Evolutionary conservation across 257 asterid species (phyloP).

Genomic region (Osmanthus fragrans): DNA sequence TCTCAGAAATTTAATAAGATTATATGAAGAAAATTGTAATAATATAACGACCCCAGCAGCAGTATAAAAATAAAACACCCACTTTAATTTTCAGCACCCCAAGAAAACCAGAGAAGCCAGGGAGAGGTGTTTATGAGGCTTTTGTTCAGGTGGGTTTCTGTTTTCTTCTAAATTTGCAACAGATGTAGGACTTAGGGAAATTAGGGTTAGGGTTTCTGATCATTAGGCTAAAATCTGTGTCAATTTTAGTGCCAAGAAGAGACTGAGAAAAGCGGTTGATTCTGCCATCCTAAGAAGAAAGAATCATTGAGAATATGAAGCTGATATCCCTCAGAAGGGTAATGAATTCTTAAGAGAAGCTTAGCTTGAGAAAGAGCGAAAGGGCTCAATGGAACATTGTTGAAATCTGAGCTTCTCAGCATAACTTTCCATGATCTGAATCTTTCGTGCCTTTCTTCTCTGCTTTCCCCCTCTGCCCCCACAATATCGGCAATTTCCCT

Average conservation of each 20-base stretch:
- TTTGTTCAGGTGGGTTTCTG: conserved; percentile 5
- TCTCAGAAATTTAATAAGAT: conserved; percentile 31
- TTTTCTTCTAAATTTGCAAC: conserved; percentile 16
- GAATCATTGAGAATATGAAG: conserved; percentile 60
- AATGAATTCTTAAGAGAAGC: conserved; percentile 79
- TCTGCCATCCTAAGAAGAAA: conserved; percentile 95
- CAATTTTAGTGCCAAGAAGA: conserved; percentile 76
- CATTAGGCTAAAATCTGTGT: neutral
- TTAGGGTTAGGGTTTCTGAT: conserved; percentile 64
- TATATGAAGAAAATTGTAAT: conserved; percentile 16
- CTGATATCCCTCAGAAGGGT: conserved; percentile 94
- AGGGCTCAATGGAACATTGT: conserved; percentile 61
- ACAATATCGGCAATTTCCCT: conserved; percentile 73
- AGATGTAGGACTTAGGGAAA: conserved; percentile 25
- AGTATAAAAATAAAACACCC: conserved; percentile 32
- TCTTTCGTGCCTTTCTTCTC: conserved; percentile 78
- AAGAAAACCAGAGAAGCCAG: conserved; percentile 34
- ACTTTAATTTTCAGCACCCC: conserved; percentile 32
- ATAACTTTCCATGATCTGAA: conserved; percentile 77
- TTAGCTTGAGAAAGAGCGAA: conserved; percentile 90
- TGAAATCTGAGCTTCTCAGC: conserved; percentile 66
- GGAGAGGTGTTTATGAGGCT: neutral
- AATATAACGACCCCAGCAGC: conserved; percentile 5
- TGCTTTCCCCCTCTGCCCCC: conserved; percentile 60
- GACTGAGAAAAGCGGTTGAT: conserved; percentile 86